Conservation (phyloP, 345 rosid species). For the Sapria himalayana region DNA sequence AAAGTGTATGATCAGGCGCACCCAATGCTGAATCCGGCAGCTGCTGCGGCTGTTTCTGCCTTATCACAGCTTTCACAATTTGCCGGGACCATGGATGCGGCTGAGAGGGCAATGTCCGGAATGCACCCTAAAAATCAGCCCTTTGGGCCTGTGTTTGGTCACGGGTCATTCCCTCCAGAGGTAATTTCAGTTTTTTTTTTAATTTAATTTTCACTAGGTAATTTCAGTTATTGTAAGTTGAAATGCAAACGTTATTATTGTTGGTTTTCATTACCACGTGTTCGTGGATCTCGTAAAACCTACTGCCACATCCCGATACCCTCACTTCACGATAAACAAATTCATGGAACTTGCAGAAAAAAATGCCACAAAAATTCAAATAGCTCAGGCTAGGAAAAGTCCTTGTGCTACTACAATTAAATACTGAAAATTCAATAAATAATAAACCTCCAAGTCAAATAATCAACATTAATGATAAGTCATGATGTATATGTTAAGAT, state of each 20-base stretch:
- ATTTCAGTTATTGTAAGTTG: background rate
- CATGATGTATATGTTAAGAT: no score
- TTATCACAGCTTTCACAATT: conserved; percentile 14
- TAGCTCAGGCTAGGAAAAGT: no score
- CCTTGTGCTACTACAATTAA: no score
- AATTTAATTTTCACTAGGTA: no score
- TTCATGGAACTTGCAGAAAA: no score
- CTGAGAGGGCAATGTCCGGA: conserved; percentile 12
- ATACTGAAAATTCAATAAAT: no score
- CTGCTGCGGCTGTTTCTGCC: conserved; percentile 14
- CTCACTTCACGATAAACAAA: no score
- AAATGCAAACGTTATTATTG: background rate
- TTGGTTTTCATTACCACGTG: background rate
- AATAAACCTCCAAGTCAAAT: no score
- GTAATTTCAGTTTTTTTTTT: conserved; percentile 1
- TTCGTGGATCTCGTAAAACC: background rate
- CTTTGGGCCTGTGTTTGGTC: no score
- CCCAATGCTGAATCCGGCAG: conserved; percentile 10
- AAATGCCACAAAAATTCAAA: no score
- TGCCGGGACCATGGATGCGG: conserved; percentile 10
- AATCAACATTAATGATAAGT: no score
- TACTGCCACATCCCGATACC: no score
- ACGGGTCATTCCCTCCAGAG: conserved; percentile 11
- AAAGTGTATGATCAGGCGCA: conserved; percentile 4
- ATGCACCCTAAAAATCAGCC: background rate